Evolutionary conservation across 352 stramenopile genomes (phyloP).

Genomic region (Phytophthora gonapodyides): DNA sequence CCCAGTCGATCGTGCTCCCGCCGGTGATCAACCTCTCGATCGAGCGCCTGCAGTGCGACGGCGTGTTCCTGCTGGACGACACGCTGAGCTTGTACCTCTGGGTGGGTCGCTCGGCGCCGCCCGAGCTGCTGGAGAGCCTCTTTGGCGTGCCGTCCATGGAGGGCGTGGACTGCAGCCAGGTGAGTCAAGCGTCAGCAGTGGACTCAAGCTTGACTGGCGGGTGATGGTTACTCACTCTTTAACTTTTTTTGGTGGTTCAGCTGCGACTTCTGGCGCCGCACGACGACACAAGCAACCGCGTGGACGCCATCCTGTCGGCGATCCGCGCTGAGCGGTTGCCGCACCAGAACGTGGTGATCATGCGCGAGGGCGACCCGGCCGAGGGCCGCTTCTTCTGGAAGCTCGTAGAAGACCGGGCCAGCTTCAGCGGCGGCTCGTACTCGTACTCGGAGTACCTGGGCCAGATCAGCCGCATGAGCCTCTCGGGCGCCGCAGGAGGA

Average conservation of each 20-base stretch:
- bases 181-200: conserved; percentile 24
- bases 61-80: conserved; percentile 98
- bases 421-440: conserved; percentile 96
- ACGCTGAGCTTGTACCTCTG: conserved; percentile 96
- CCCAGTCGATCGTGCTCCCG: conserved; percentile 82
- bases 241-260: conserved; percentile 32
- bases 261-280: conserved; percentile 83
- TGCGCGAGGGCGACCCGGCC: conserved; percentile 94
- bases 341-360: conserved; percentile 87
- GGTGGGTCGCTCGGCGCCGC: conserved; percentile 92
- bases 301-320: conserved; percentile 88
- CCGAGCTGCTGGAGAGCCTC: conserved; percentile 89
- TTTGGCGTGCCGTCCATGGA: conserved; percentile 96
- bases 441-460: conserved; percentile 98
- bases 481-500: conserved; percentile 46
- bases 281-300: conserved; percentile 81
- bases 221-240: conserved; percentile 31
- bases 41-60: conserved; percentile 92
- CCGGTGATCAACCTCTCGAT: conserved; percentile 95
- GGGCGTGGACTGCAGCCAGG: conserved; percentile 91
- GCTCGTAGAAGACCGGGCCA: conserved; percentile 98
- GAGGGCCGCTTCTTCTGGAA: conserved; percentile 97
- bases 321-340: conserved; percentile 90
- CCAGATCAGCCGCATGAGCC: conserved; percentile 82
- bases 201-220: conserved; percentile 13